phyloP scores from a whole-genome alignment of 23 red algal species.

The Gracilaria caudata region DNA sequence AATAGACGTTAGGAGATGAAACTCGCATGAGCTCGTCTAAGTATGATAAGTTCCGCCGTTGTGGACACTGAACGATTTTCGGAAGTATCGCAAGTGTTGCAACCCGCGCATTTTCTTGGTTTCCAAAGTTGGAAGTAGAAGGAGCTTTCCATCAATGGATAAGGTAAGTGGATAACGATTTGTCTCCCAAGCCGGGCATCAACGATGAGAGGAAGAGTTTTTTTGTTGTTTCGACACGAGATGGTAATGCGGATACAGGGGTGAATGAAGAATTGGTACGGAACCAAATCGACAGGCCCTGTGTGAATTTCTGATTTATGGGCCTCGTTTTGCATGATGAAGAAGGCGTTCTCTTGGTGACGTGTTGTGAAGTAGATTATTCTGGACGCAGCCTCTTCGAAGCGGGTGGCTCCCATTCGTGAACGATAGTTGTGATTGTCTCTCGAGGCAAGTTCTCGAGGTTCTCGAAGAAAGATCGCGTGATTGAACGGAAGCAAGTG shows the following conservation, averaged over 20 bases:
- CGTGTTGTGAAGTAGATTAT: neutral
- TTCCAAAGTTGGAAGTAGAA: conserved; percentile 26
- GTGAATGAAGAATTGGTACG: neutral
- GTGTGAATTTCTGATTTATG: neutral
- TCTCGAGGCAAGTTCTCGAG: neutral
- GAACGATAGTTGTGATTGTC: neutral
- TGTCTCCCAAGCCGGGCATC: neutral
- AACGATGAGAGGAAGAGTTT: neutral
- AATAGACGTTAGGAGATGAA: neutral
- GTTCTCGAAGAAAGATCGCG: neutral
- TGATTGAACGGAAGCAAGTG: neutral
- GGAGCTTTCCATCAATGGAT: conserved; percentile 8
- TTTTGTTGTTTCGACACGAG: conserved; percentile 9
- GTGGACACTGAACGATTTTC: neutral
- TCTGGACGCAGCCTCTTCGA: neutral
- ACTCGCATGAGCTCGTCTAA: neutral
- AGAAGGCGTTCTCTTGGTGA: neutral
- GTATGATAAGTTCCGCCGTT: conserved; percentile 15
- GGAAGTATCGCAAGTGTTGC: neutral
- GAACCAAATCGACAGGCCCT: neutral
- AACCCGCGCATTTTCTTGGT: neutral
- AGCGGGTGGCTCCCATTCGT: neutral
- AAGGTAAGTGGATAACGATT: neutral
- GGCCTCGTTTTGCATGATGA: neutral
- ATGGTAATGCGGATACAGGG: neutral